A percentile compares a stretch with the other conserved stretches of the same genome.
Evolutionary conservation across 2,329 filamentous ascomycete genomes (phyloP).

Genomic region (Talaromyces sp.): DNA sequence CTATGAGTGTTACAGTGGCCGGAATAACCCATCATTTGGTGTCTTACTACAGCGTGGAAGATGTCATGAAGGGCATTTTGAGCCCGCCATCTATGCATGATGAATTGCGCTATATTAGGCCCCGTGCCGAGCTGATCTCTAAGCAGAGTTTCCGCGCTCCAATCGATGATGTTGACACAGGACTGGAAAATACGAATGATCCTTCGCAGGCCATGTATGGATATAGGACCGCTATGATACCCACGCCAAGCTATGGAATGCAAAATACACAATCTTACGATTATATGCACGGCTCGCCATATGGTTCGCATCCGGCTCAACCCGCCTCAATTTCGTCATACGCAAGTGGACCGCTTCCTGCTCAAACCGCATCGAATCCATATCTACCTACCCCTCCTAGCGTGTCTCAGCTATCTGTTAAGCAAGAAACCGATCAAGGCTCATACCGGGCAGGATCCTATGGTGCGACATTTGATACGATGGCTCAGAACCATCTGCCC

Average conservation of each 20-base stretch:
- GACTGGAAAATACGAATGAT: slow-evolving; percentile 38
- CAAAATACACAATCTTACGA: slow-evolving; percentile 34
- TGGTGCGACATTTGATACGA: slow-evolving; percentile 33
- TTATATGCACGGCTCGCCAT: slow-evolving; percentile 35
- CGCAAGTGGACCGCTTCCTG: slow-evolving; percentile 32
- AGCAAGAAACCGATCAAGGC: slow-evolving; percentile 36
- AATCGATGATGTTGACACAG: slow-evolving; percentile 57
- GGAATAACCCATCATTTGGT: slow-evolving; percentile 80
- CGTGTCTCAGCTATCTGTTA: slow-evolving; percentile 29
- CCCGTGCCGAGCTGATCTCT: slow-evolving; percentile 57
- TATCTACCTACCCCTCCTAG: slow-evolving; percentile 35
- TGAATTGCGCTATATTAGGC: slow-evolving; percentile 49
- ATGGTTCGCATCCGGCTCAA: slow-evolving; percentile 34
- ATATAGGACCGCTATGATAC: slow-evolving; percentile 39
- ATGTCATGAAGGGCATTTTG: slow-evolving; percentile 64
- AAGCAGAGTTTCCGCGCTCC: slow-evolving; percentile 65
- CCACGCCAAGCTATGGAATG: slow-evolving; percentile 34
- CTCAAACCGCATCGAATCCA: slow-evolving; percentile 34
- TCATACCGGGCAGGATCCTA: slow-evolving; percentile 34
- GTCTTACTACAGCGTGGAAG: slow-evolving; percentile 80
- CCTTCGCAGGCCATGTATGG: slow-evolving; percentile 39
- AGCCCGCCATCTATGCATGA: slow-evolving; percentile 57
- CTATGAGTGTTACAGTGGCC: slow-evolving; percentile 73
- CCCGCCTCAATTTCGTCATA: slow-evolving; percentile 33
- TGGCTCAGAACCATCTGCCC: slow-evolving; percentile 33